Percentiles rank a stretch among this genome's conserved stretches.
These are phyloP conservation scores for Solanum pimpinellifolium DNA, from an alignment of 257 asterid species.

Conservation along the genomic window DNA sequence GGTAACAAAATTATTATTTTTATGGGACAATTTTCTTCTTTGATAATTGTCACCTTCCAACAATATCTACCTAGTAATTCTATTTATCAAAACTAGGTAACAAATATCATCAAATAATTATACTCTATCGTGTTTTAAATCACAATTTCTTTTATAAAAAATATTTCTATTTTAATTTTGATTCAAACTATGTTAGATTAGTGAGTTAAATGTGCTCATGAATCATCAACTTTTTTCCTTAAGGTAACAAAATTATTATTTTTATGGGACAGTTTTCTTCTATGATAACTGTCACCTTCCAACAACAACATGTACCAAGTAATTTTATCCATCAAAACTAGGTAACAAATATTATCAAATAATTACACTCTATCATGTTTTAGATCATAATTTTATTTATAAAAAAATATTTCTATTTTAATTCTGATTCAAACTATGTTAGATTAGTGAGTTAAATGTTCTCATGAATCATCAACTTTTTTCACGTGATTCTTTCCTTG, in stretches of 20 bases:
- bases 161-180: not conserved
- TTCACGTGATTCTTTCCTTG: not conserved
- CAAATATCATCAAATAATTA: not conserved
- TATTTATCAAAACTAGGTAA: too few relatives aligned
- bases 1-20: not conserved
- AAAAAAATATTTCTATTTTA: not conserved
- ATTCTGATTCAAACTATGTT: not conserved
- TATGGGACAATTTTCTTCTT: too few relatives aligned
- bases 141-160: not conserved
- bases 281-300: too few relatives aligned
- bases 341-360: not conserved
- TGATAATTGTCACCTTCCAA: not conserved
- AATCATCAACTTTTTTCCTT: not conserved
- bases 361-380: not conserved
- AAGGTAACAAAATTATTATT: too few relatives aligned
- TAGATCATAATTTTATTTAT: not conserved
- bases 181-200: not conserved
- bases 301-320: too few relatives aligned
- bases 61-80: too few relatives aligned
- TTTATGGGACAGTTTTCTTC: too few relatives aligned
- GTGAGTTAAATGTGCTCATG: not conserved
- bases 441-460: not conserved
- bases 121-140: not conserved
- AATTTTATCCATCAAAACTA: too few relatives aligned
- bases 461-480: not conserved